These are phyloP conservation scores for Pestalotiopsis sp. DNA, from an alignment of 2,329 filamentous ascomycete genomes.

Conservation along the genomic window DNA sequence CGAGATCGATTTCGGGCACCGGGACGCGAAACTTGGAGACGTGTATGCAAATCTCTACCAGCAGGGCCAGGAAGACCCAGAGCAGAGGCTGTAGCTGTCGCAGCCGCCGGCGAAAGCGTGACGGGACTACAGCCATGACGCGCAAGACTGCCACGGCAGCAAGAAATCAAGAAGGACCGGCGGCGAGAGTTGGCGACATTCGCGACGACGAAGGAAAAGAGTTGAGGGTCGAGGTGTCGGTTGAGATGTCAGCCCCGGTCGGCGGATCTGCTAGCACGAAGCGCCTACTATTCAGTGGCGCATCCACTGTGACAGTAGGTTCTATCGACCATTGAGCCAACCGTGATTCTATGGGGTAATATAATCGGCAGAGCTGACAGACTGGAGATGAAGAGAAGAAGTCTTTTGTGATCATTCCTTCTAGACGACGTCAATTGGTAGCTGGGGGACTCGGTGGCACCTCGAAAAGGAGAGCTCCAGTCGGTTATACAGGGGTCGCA, in stretches of 20 bases:
- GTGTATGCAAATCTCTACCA: slow-evolving; percentile 39
- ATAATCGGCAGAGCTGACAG: background rate
- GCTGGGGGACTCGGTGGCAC: background rate
- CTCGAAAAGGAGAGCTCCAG: background rate
- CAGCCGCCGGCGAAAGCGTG: slow-evolving; percentile 1
- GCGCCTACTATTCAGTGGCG: no score
- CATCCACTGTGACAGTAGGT: no score
- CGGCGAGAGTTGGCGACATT: background rate
- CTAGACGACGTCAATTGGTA: background rate
- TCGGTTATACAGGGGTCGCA: background rate
- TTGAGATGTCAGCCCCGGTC: no score
- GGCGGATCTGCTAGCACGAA: no score
- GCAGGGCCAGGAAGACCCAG: slow-evolving; percentile 27
- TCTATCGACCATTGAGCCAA: no score
- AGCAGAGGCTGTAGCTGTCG: slow-evolving; percentile 1
- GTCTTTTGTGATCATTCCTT: background rate
- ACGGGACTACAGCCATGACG: background rate
- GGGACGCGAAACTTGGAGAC: slow-evolving; percentile 34
- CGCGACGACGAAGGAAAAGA: background rate
- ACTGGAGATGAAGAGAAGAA: background rate
- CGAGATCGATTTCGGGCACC: slow-evolving; percentile 36
- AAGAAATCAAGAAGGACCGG: background rate
- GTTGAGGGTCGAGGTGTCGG: no score
- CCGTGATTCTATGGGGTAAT: background rate
- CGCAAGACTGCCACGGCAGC: background rate